Conservation (phyloP, 179 eudicot species). For the Gypsophila paniculata region DNA sequence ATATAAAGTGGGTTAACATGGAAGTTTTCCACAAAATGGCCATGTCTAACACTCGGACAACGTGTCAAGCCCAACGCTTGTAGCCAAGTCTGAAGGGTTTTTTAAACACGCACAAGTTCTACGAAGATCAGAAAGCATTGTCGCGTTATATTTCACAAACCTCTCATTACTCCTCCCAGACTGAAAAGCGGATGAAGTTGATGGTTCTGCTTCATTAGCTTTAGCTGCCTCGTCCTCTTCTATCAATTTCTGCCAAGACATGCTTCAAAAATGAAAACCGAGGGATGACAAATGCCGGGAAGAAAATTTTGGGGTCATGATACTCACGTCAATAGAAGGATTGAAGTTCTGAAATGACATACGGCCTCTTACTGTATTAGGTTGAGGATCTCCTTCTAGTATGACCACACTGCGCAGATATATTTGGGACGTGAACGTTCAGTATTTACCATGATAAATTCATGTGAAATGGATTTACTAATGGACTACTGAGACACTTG, state of each 20-base stretch:
- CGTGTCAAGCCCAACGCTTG: too few relatives aligned
- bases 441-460: not conserved
- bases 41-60: too few relatives aligned
- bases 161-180: conserved; percentile 42
- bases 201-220: conserved; percentile 42
- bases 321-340: conserved; percentile 87
- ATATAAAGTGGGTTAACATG: too few relatives aligned
- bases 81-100: not conserved
- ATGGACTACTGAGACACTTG: not conserved
- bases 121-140: not conserved
- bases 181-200: conserved; percentile 47
- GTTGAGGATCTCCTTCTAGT: conserved; percentile 89
- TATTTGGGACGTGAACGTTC: too few relatives aligned
- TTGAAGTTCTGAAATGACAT: conserved; percentile 88
- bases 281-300: not conserved
- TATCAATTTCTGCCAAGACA: conserved; percentile 67
- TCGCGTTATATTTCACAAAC: conserved; percentile 27
- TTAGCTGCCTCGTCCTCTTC: conserved; percentile 45
- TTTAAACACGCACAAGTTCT: not conserved
- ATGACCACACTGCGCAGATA: conserved; percentile 60
- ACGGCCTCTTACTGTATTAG: conserved; percentile 67
- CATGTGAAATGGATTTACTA: not conserved
- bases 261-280: conserved; percentile 25
- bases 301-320: conserved; percentile 18
- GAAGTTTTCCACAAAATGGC: too few relatives aligned